Percentiles rank a stretch among this genome's conserved stretches.
Conservation (phyloP, 345 rosid genomes). For the Raphanus raphanistrum region DNA sequence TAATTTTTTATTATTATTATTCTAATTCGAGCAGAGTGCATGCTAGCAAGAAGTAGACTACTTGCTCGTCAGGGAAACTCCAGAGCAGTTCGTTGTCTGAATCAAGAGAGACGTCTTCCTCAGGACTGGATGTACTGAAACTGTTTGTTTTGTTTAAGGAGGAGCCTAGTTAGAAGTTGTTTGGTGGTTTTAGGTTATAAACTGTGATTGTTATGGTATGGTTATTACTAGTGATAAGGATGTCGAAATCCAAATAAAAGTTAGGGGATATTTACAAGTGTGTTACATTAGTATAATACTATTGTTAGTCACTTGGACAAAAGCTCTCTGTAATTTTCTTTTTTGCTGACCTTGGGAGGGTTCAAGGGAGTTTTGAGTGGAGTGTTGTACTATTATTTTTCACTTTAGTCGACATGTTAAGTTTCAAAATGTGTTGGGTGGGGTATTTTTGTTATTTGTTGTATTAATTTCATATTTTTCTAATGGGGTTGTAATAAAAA, state of each 20-base stretch:
- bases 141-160: neutral
- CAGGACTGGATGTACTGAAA: constrained; percentile 41
- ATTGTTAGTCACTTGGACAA: constrained; percentile 3
- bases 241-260: constrained; percentile 1
- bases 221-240: constrained; percentile 24
- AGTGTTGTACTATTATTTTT: constrained; percentile 1
- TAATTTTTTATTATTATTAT: neutral
- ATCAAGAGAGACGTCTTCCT: constrained; percentile 37
- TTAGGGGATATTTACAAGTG: constrained; percentile 3
- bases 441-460: constrained; percentile 16
- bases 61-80: constrained; percentile 23
- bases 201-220: constrained; percentile 9
- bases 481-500: constrained; percentile 33
- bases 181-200: constrained; percentile 25
- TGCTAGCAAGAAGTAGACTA: constrained; percentile 21
- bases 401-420: constrained; percentile 5
- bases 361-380: constrained; percentile 14
- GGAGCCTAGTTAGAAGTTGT: constrained; percentile 13
- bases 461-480: constrained; percentile 17
- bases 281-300: constrained; percentile 5
- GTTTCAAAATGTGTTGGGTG: constrained; percentile 28
- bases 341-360: constrained; percentile 33
- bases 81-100: constrained; percentile 24
- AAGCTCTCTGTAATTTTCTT: constrained; percentile 33
- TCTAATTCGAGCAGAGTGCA: constrained; percentile 16